Conservation (phyloP, 352 stramenopile genomes). For the Phytophthora boehmeriae region DNA sequence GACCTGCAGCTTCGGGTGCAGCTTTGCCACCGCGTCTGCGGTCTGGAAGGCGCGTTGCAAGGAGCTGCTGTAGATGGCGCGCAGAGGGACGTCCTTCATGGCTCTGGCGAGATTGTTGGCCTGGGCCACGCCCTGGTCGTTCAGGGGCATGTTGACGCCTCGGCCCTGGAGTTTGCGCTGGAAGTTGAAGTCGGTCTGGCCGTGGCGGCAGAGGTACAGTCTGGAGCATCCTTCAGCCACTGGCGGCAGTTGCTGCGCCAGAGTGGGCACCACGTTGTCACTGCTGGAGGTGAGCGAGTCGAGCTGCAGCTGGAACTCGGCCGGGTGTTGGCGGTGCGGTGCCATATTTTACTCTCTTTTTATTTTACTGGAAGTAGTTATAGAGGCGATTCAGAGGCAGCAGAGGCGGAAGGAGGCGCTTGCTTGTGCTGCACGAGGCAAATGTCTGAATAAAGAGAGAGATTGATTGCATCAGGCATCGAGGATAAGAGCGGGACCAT, state of each 20-base stretch:
- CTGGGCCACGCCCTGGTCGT: conserved; percentile 61
- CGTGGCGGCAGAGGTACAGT: conserved; percentile 80
- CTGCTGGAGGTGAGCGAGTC: conserved; percentile 9
- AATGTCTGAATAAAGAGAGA: conserved; percentile 33
- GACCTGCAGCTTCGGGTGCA: conserved; percentile 60
- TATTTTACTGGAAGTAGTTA: no score
- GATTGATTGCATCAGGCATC: conserved; percentile 22
- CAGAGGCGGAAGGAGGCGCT: conserved; percentile 4
- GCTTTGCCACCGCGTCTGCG: conserved; percentile 50
- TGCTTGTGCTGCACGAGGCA: conserved; percentile 13
- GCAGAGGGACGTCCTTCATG: conserved; percentile 73
- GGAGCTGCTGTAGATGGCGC: conserved; percentile 70
- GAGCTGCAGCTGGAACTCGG: conserved; percentile 33
- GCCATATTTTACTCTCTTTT: conserved; percentile 29
- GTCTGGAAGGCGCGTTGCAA: conserved; percentile 63
- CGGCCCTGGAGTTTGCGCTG: conserved; percentile 79
- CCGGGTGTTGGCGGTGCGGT: conserved; percentile 24
- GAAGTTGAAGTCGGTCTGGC: conserved; percentile 81
- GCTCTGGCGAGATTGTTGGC: conserved; percentile 61
- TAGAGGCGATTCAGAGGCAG: conserved; percentile 16
- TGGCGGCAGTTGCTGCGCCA: conserved; percentile 63
- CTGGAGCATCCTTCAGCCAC: conserved; percentile 56
- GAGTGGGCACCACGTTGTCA: conserved; percentile 21
- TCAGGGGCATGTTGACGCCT: conserved; percentile 78
- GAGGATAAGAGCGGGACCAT: conserved; percentile 29